Evolutionary conservation across 2,329 filamentous ascomycete genomes (phyloP).

Genomic region (Talaromyces atroroseus): DNA sequence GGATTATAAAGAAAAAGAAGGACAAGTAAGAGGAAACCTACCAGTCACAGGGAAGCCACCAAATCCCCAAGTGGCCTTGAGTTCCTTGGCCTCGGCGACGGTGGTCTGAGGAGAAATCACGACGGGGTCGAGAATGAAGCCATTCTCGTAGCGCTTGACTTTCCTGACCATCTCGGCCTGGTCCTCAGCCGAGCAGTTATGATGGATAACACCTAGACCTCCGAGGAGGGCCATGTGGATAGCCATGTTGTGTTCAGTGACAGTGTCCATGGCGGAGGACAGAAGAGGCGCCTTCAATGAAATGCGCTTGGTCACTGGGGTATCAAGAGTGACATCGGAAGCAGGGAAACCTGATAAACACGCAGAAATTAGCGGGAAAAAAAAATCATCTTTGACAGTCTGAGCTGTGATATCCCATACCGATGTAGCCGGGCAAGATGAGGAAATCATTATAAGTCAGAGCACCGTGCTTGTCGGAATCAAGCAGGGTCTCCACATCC

Average conservation of each 20-base stretch:
- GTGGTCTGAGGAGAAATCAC: constrained; percentile 84
- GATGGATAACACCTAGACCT: constrained; percentile 79
- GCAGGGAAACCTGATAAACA: constrained; percentile 69
- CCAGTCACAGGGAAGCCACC: constrained; percentile 98
- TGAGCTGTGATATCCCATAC: constrained; percentile 35
- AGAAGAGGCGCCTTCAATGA: constrained; percentile 93
- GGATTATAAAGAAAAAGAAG: not conserved
- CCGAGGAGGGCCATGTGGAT: constrained; percentile 69
- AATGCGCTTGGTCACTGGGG: constrained; percentile 91
- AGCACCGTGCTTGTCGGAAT: constrained; percentile 86
- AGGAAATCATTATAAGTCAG: constrained; percentile 99
- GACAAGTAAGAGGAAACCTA: constrained; percentile 49
- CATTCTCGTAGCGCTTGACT: constrained; percentile 99
- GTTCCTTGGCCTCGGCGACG: constrained; percentile 79
- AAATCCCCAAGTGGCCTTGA: constrained; percentile 98
- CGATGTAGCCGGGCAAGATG: constrained; percentile 93
- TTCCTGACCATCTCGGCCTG: constrained; percentile 99
- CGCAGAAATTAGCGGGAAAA: constrained; percentile 7
- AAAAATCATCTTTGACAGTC: not conserved
- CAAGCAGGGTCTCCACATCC: constrained; percentile 76
- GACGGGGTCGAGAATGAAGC: constrained; percentile 93
- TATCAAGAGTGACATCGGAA: constrained; percentile 79
- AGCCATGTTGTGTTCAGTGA: constrained; percentile 99
- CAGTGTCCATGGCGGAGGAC: constrained; percentile 98
- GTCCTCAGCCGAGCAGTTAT: constrained; percentile 96